phyloP scores from a whole-genome alignment of 306 rosid species.

The Ceratonia siliqua region DNA sequence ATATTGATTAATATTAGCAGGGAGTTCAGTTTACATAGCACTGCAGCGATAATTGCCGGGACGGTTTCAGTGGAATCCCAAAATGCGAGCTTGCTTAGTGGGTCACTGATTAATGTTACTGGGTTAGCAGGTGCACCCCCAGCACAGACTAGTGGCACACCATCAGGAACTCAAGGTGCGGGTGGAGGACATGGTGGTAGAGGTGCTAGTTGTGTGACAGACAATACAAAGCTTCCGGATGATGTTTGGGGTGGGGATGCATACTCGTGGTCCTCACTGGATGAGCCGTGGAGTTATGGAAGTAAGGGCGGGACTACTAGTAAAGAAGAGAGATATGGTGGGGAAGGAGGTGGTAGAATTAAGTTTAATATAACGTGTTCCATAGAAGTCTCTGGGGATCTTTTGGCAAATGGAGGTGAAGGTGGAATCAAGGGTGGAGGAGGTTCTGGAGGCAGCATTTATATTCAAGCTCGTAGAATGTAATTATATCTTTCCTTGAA shows the following conservation, averaged over 20 bases:
- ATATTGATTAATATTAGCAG: slow-evolving; percentile 61
- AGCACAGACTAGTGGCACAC: slow-evolving; percentile 81
- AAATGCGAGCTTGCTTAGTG: background rate
- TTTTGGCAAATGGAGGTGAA: slow-evolving; percentile 81
- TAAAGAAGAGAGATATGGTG: slow-evolving; percentile 76
- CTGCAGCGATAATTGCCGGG: slow-evolving; percentile 40
- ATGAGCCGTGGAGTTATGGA: slow-evolving; percentile 75
- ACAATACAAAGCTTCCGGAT: slow-evolving; percentile 83
- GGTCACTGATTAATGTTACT: slow-evolving; percentile 32
- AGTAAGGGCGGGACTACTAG: slow-evolving; percentile 85
- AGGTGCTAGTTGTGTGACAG: slow-evolving; percentile 85
- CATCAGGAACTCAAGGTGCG: slow-evolving; percentile 78
- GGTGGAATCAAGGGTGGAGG: slow-evolving; percentile 91
- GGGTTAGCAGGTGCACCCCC: slow-evolving; percentile 84
- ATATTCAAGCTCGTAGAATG: slow-evolving; percentile 66
- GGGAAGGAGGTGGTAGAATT: slow-evolving; percentile 92
- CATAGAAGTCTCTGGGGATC: slow-evolving; percentile 54
- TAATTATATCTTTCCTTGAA: slow-evolving; percentile 37
- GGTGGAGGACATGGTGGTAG: slow-evolving; percentile 97
- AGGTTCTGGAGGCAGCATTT: slow-evolving; percentile 97
- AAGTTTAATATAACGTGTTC: slow-evolving; percentile 44
- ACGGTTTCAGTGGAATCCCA: background rate
- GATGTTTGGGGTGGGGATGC: slow-evolving; percentile 98
- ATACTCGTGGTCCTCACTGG: slow-evolving; percentile 72
- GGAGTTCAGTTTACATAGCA: slow-evolving; percentile 54